Evolutionary conservation across 805 yeast species (phyloP), one percentile per base, ranked within the genome.

Genomic region (Teunomyces gatunensis): DNA sequence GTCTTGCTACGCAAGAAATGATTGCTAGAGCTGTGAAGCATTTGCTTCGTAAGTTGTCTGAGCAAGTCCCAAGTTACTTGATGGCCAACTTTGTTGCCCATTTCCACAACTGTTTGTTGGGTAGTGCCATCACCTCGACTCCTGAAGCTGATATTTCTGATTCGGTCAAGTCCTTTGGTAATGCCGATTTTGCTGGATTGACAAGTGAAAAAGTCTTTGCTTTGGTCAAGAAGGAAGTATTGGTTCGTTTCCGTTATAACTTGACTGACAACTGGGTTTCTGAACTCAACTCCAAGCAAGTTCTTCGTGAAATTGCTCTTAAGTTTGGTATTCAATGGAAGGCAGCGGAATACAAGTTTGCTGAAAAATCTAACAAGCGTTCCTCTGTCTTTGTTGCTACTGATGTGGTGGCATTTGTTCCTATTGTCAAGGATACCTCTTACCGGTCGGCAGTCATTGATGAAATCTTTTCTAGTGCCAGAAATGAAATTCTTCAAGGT

Each of bases 311-410:
- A 54, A 74, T 90, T 53, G 83, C 96, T 9, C 58, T 73, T 46
- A 86, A 87, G 67, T 80, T 84, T 56, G 98, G 98, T 68, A 80
- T 92, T 45, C 99, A 94, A 72, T 85, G 96, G 87, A 68, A 73
- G 50, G 73, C 78, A 9, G 76, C 68, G 51, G 60, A 68, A 9
- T 83, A 80, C 59, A 68, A 63, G 10, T 80, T 81, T 63, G 81
- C 73, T 39, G 65, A 58, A 51, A 72, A 75, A 45, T 60, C 67
- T 49, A 71, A 61, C 51, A 69, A 67, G 61, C 62, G 71, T 35
- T 47, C 63, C 4, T 71, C 78, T 2, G 80, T 84, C 9, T 79
- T 81, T 56, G 60, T 73, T 17, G 70, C 81, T 13, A 80, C 75
- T 15, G 96, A 90, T 62, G 75, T 92, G 43, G 57, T 81, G 21